Percentiles rank a stretch among this genome's conserved stretches.
phyloP scores from a whole-genome alignment of 2,329 filamentous ascomycete species.

The Aureobasidium sp. region DNA sequence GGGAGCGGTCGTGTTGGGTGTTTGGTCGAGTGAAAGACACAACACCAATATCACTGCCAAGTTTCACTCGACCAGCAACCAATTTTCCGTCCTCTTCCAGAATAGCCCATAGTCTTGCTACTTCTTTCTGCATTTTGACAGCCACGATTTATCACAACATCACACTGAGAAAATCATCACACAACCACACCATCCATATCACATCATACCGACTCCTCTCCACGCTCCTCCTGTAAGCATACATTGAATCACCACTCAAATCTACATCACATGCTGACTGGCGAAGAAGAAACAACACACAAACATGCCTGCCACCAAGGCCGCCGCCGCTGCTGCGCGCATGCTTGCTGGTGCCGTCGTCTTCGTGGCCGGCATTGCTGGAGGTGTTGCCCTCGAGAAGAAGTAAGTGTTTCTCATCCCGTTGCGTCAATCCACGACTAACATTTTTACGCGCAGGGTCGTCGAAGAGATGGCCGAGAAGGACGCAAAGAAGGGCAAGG shows the following conservation, averaged over 20 bases:
- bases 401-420: background rate
- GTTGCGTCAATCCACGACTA: background rate
- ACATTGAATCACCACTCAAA: background rate
- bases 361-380: background rate
- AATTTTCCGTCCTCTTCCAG: background rate
- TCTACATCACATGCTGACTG: background rate
- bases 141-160: background rate
- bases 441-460: background rate
- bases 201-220: background rate
- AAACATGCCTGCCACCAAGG: constrained; percentile 1
- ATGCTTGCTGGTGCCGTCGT: background rate
- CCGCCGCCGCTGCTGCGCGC: background rate
- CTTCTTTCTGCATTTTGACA: background rate
- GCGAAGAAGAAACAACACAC: background rate
- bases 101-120: background rate
- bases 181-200: background rate
- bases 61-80: background rate
- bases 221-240: background rate
- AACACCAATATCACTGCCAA: background rate
- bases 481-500: background rate
- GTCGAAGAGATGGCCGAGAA: background rate
- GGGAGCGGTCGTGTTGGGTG: background rate
- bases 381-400: background rate
- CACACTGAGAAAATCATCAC: background rate
- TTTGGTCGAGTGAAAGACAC: background rate